These are phyloP conservation scores for Herpetospermum pedunculosum DNA, from an alignment of 306 rosid species.

Conservation along the genomic window DNA sequence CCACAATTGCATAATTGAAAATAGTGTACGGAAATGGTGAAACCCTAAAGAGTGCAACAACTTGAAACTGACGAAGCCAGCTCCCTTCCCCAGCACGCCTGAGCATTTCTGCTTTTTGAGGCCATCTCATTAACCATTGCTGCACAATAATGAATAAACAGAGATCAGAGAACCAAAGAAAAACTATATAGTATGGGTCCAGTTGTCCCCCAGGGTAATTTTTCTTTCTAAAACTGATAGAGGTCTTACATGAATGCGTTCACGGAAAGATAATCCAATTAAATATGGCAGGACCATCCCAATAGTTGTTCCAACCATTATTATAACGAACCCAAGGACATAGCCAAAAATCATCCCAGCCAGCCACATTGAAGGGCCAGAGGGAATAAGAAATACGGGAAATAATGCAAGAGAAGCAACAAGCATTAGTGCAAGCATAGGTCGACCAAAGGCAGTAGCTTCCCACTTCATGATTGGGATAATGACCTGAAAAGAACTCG, in stretches of 20 bases:
- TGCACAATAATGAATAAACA: constrained; percentile 22
- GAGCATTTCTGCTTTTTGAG: constrained; percentile 73
- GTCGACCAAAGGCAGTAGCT: constrained; percentile 97
- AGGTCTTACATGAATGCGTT: constrained; percentile 77
- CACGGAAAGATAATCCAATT: constrained; percentile 73
- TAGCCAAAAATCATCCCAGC: constrained; percentile 99
- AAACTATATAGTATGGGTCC: background rate
- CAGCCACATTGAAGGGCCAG: constrained; percentile 99
- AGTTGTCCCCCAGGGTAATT: background rate
- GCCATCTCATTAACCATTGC: constrained; percentile 95
- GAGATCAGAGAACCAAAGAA: constrained; percentile 1
- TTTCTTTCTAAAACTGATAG: background rate
- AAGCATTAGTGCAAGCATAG: constrained; percentile 74
- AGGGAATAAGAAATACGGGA: constrained; percentile 76
- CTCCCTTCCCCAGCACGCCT: constrained; percentile 94
- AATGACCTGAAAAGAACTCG: constrained; percentile 40
- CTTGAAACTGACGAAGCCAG: constrained; percentile 83
- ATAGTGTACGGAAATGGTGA: constrained; percentile 98
- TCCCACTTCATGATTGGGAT: constrained; percentile 90
- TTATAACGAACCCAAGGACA: constrained; percentile 81
- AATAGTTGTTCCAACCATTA: constrained; percentile 92
- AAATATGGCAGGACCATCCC: constrained; percentile 96
- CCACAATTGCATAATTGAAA: constrained; percentile 87
- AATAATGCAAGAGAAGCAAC: constrained; percentile 85
- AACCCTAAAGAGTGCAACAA: constrained; percentile 80